Evolutionary conservation across 2,329 filamentous ascomycete species (phyloP), one percentile per base, ranked within the genome.

Genomic region (Dendryphion nanum): DNA sequence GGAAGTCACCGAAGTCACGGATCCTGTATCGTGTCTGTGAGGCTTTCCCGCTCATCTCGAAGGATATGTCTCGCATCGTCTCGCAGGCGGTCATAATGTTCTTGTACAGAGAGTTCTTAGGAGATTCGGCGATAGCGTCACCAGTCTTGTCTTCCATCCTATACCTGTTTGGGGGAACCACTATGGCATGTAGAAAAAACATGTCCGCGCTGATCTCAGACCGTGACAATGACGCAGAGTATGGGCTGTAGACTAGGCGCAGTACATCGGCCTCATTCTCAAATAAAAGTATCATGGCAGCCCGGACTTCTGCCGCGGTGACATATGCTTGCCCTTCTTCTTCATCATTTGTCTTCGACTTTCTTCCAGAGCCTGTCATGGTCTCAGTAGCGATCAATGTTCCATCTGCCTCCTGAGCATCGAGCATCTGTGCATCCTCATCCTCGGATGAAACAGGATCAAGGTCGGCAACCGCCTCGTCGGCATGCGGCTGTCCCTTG

Each of bases 91-190:
- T 83, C 26, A 98, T 71, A 41, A 98, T 91, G 46, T 80, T 77
- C 61, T 89, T 94, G 70, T 95, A 95, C 0, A 91, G 78, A 1
- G 77, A 80, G 66, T 98, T 98, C 63, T 95, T 87, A 53, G 89
- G 82, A 3, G 88, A 85, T 64, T 98, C 93, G 18, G 89, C 81
- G 47, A 97, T 86, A 38, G 89, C 82, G 30, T 85, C 82, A 23
- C 89, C 88, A 19, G 87, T 90, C 42, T 82, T 79, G 7, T 89
- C 88, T 62, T 94, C 89, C 10, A 93, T 90, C 28, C 93, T 83
- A 64, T 85, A 98, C 53, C 83, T 85, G 63, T 95, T 98, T 2
- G 93, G 93, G 2, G 94, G 89, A 0, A 98, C 89, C 12, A 97
- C 74, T 36, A 98, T 73, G 23, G 82, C 84, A 40, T 86, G 83